Base-by-base conservation (phyloP, 352 stramenopile genomes). In the Pseudoperonospora humuli region DNA sequence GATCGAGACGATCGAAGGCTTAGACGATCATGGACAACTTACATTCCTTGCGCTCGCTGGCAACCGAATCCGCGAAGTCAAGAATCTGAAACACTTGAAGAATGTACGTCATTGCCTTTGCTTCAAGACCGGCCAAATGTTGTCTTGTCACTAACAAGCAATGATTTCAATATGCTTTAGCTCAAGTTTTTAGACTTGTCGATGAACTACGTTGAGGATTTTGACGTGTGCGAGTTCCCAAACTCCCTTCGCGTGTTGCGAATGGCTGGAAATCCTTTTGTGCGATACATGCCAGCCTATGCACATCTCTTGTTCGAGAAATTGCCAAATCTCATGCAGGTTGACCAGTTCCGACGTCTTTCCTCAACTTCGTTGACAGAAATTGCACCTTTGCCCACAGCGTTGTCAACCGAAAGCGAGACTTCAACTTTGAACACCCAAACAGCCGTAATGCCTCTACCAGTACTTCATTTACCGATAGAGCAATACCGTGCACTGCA, bases 171-270 rank as follows among this genome's bases (percentile, higher is more conserved):
- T 35, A 14, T 35, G 8, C 13, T 61, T 13, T 27, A 89, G 73
- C 66, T 90, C 36, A 81, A 83, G 40, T 84, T 86, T 35, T 43
- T 90, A 9, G 77, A 90, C 44, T 34, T 90, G 15, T 86, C 75
- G 1, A 77, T 83, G 67, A 90, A 90, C 31, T 59, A 58, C 27
- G 85, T 87, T 15, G 62, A 82, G 11, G 57, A 79, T n/a, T 64
- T 90, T 41, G 59, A 85, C 23, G 55, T 84, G 13, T 39, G 37
- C 8, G 72, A 86, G 41, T 75, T 86, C 14, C 75, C 72, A 2
- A 28, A 51, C 17, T 77, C 75, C 11, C 57, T 86, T n/a, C 50
- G 69, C 11, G 61, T 84, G 20, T 41, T 86, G 0, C 56, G 70
- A 7, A 47, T 86, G 2, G 51, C 60, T 7, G 72, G 65, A 3